These are phyloP conservation scores for Agaricus sinodeliciosus DNA, from an alignment of 768 basidiomycete species.

Conservation along the genomic window DNA sequence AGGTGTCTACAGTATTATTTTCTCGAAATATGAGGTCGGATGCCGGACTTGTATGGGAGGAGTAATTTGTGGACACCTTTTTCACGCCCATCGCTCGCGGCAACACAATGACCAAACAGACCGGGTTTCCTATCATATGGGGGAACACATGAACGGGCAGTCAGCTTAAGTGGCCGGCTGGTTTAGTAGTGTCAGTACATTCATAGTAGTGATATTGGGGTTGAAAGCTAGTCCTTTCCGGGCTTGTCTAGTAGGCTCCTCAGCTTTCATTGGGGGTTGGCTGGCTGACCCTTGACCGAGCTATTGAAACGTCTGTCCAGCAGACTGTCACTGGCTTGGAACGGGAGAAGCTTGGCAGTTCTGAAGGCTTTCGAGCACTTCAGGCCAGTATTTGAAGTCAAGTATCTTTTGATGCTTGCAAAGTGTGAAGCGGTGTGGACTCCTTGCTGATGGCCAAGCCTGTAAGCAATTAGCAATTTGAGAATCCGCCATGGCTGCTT, in stretches of 20 bases:
- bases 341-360: constrained; percentile 16
- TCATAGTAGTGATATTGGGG: neutral
- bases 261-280: constrained; percentile 17
- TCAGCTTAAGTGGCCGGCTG: neutral
- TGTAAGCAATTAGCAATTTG: constrained; percentile 28
- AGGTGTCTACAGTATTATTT: too few species aligned
- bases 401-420: constrained; percentile 24
- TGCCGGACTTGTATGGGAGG: too few species aligned
- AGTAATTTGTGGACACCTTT: neutral
- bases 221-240: neutral
- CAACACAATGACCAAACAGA: neutral
- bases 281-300: constrained; percentile 28
- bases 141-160: neutral
- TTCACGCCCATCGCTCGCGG: neutral
- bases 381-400: neutral
- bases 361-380: too few species aligned
- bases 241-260: constrained; percentile 17
- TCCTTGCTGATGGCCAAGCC: constrained; percentile 35
- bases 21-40: too few species aligned
- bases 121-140: neutral
- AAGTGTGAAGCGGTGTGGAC: constrained; percentile 27
- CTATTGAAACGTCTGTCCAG: constrained; percentile 25
- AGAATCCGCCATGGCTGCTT: constrained; percentile 27
- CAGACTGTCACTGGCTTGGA: constrained; percentile 28
- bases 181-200: neutral